Evolutionary conservation across 2,329 filamentous ascomycete genomes (phyloP).

Genomic region (Phialocephala sp.): DNA sequence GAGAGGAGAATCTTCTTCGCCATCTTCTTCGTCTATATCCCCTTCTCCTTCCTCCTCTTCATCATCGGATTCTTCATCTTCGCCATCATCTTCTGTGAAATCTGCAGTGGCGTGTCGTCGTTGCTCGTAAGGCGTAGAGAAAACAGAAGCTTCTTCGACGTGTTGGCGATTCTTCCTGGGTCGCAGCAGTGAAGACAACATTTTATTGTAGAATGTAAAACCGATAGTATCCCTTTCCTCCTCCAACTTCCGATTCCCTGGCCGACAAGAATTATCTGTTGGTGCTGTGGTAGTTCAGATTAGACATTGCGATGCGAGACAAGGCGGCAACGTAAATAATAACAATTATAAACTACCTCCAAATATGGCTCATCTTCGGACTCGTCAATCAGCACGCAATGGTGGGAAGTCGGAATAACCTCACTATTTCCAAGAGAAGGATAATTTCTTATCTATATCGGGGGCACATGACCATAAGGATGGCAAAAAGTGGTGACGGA

Average conservation of each 20-base stretch:
- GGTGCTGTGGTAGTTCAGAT: background rate
- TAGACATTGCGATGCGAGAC: conserved; percentile 21
- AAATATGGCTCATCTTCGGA: conserved; percentile 21
- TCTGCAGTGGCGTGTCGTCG: conserved; percentile 60
- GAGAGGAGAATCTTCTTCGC: conserved; percentile 52
- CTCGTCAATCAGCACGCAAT: conserved; percentile 19
- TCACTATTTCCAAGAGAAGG: conserved; percentile 19
- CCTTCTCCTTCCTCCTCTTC: conserved; percentile 47
- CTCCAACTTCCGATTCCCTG: conserved; percentile 4
- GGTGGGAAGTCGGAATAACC: conserved; percentile 25
- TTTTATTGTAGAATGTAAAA: conserved; percentile 24
- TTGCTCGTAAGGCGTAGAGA: conserved; percentile 42
- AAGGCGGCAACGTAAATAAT: conserved; percentile 20
- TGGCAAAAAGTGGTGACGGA: conserved; percentile 10
- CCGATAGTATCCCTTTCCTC: background rate
- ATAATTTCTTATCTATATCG: conserved; percentile 26
- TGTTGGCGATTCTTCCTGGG: conserved; percentile 42
- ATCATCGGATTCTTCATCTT: conserved; percentile 41
- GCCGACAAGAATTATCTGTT: conserved; percentile 5
- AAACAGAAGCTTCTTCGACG: conserved; percentile 40
- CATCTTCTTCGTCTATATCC: conserved; percentile 47
- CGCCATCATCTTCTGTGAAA: conserved; percentile 67
- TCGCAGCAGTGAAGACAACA: conserved; percentile 46
- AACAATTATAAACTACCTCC: conserved; percentile 10
- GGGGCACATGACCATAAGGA: conserved; percentile 24